A percentile compares a stretch with the other conserved stretches of the same genome.
Conservation (phyloP, 2,329 filamentous ascomycete species). For the Rosellinia necatrix region DNA sequence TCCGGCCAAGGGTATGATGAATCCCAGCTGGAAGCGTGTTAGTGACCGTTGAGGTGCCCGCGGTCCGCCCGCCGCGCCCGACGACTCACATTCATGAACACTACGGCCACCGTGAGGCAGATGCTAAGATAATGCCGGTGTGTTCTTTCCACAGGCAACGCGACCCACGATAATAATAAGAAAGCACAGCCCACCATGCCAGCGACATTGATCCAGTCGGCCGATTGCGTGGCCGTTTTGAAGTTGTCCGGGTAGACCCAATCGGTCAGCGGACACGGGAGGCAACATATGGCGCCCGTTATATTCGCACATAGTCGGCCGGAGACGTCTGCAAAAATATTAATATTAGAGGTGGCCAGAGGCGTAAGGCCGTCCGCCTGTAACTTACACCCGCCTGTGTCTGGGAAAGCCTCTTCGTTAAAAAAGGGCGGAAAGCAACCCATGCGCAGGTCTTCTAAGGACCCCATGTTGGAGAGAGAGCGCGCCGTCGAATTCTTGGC, state of each 20-base stretch:
- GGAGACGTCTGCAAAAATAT: constrained; percentile 48
- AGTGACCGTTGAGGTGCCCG: background rate
- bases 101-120: constrained; percentile 75
- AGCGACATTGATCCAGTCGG: constrained; percentile 83
- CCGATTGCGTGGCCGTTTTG: constrained; percentile 61
- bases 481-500: constrained; percentile 5
- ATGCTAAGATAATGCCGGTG: constrained; percentile 92
- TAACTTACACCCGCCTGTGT: constrained; percentile 40
- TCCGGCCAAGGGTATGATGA: constrained; percentile 83
- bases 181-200: constrained; percentile 75
- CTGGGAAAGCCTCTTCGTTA: constrained; percentile 63
- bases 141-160: constrained; percentile 85
- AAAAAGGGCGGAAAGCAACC: constrained; percentile 72
- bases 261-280: constrained; percentile 86
- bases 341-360: constrained; percentile 29
- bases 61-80: background rate
- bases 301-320: constrained; percentile 61
- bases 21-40: constrained; percentile 63
- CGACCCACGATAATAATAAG: constrained; percentile 77
- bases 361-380: background rate
- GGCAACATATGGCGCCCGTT: constrained; percentile 69
- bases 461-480: constrained; percentile 21
- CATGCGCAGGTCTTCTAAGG: constrained; percentile 42
- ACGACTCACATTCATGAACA: constrained; percentile 76
- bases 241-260: constrained; percentile 72